Evolutionary conservation across 768 basidiomycete genomes (phyloP).

Genomic region (Sarcomyxa edulis): DNA sequence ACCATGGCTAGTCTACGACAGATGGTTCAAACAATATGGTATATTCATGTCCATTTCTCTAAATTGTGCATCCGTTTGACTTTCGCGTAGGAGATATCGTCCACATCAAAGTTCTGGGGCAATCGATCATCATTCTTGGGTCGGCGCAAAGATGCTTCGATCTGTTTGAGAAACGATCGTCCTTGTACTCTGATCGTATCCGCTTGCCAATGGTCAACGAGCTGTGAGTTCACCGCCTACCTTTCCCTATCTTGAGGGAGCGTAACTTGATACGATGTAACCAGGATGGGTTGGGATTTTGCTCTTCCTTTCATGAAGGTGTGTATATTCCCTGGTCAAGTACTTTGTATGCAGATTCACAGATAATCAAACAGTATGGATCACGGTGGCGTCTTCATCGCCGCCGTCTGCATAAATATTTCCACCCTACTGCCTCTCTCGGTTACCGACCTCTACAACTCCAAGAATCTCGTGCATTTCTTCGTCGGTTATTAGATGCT

Average conservation of each 20-base stretch:
- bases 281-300: constrained; percentile 18
- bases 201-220: constrained; percentile 2
- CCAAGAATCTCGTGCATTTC: too few relatives aligned
- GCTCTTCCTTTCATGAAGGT: constrained; percentile 15
- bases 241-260: not conserved
- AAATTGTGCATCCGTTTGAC: not conserved
- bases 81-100: not conserved
- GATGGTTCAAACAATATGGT: constrained; percentile 17
- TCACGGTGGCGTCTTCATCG: too few relatives aligned
- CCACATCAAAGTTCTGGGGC: not conserved
- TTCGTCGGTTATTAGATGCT: too few relatives aligned
- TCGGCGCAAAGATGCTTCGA: constrained; percentile 4
- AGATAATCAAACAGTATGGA: too few relatives aligned
- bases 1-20: constrained; percentile 15
- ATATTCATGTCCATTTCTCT: not conserved
- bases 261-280: too few relatives aligned
- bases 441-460: too few relatives aligned
- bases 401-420: too few relatives aligned
- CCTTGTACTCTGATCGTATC: constrained; percentile 13
- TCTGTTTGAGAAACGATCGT: constrained; percentile 15
- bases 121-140: not conserved
- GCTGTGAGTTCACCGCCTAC: constrained; percentile 1
- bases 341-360: too few relatives aligned
- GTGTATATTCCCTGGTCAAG: too few relatives aligned
- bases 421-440: too few relatives aligned